Conservation (phyloP, 2,329 filamentous ascomycete genomes). For the Arthrobotrys conoides region DNA sequence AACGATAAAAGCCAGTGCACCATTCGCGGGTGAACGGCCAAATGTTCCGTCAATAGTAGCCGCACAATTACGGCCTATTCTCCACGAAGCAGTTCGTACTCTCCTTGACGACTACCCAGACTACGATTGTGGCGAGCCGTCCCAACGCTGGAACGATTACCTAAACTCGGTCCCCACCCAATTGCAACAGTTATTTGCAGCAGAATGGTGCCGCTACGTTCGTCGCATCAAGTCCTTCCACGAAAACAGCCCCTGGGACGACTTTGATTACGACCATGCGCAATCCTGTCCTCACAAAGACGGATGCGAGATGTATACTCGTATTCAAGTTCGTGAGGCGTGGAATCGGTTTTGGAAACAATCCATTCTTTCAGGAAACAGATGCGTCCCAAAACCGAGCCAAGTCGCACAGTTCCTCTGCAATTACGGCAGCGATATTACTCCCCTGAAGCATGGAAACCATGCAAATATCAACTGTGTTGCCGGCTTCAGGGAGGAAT, state of each 20-base stretch:
- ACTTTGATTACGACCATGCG: constrained; percentile 60
- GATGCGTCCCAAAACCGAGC: constrained; percentile 59
- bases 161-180: constrained; percentile 52
- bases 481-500: constrained; percentile 58
- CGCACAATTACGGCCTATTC: constrained; percentile 54
- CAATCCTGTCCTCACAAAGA: constrained; percentile 48
- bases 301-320: constrained; percentile 53
- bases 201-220: constrained; percentile 57
- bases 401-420: constrained; percentile 60
- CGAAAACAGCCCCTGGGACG: constrained; percentile 60
- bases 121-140: constrained; percentile 58
- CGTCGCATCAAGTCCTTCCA: constrained; percentile 60
- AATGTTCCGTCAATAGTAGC: constrained; percentile 39
- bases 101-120: constrained; percentile 60
- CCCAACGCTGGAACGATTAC: constrained; percentile 53
- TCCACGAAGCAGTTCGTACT: constrained; percentile 59
- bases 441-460: constrained; percentile 25
- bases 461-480: constrained; percentile 54
- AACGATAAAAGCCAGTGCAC: constrained; percentile 57
- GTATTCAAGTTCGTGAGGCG: constrained; percentile 54
- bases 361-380: constrained; percentile 53
- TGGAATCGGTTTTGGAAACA: constrained; percentile 60
- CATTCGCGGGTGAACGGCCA: constrained; percentile 47
- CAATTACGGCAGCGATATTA: constrained; percentile 51
- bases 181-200: constrained; percentile 50